phyloP scores from a whole-genome alignment of 1,139 yeast genomes.

The Groenewaldozyma auringiensis region DNA sequence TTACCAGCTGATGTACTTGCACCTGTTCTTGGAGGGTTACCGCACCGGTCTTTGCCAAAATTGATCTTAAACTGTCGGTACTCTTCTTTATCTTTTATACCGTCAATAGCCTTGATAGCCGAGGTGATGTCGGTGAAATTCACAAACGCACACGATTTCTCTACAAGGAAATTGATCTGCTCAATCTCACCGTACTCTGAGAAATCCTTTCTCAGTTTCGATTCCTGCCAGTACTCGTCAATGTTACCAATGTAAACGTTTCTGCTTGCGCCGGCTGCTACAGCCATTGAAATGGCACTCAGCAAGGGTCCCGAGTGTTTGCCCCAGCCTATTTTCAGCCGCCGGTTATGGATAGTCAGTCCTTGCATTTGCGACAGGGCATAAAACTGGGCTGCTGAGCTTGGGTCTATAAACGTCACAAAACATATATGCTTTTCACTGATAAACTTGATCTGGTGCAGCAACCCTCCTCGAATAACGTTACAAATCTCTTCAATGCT shows the following conservation, averaged over 20 bases:
- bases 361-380: constrained; percentile 84
- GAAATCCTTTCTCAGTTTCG: constrained; percentile 63
- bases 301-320: constrained; percentile 86
- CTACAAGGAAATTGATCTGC: constrained; percentile 78
- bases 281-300: constrained; percentile 73
- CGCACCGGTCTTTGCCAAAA: constrained; percentile 94
- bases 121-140: constrained; percentile 82
- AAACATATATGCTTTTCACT: constrained; percentile 84
- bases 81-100: constrained; percentile 44
- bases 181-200: constrained; percentile 85
- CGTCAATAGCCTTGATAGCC: constrained; percentile 78
- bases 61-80: constrained; percentile 56
- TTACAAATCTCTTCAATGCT: constrained; percentile 90
- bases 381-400: constrained; percentile 89
- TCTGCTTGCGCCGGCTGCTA: constrained; percentile 90
- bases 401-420: constrained; percentile 82
- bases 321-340: constrained; percentile 94
- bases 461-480: constrained; percentile 84
- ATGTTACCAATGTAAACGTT: constrained; percentile 80
- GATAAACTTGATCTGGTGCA: constrained; percentile 54
- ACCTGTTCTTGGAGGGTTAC: constrained; percentile 50
- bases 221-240: constrained; percentile 48
- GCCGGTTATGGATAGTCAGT: constrained; percentile 67
- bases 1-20: not conserved
- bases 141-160: constrained; percentile 85